These are phyloP conservation scores for Candida awuae DNA, from an alignment of 805 yeast species.

Conservation along the genomic window DNA sequence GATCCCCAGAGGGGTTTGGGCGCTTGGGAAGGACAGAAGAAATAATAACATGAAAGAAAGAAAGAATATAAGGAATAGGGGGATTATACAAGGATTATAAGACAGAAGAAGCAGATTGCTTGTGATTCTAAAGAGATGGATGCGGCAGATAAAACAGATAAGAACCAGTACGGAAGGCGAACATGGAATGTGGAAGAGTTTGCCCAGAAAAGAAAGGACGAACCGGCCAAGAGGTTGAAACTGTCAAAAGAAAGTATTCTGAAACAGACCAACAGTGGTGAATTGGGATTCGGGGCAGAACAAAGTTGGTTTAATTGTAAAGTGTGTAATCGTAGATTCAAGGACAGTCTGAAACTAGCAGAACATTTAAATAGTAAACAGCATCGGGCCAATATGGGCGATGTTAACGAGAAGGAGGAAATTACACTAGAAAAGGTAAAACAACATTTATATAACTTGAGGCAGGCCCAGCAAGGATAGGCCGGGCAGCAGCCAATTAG, in stretches of 20 bases:
- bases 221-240: constrained; percentile 13
- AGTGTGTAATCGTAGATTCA: constrained; percentile 67
- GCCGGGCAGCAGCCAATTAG: no score
- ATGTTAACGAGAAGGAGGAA: constrained; percentile 23
- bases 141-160: no score
- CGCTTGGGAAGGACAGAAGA: no score
- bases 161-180: constrained; percentile 43
- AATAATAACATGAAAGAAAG: no score
- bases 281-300: constrained; percentile 13
- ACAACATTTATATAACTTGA: constrained; percentile 12
- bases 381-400: constrained; percentile 42
- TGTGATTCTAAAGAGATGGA: no score
- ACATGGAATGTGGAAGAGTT: constrained; percentile 70
- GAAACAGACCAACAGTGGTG: neutral
- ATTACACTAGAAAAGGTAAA: constrained; percentile 45
- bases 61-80: no score
- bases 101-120: no score
- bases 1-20: no score
- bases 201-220: constrained; percentile 37
- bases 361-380: constrained; percentile 78
- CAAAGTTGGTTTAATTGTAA: constrained; percentile 84
- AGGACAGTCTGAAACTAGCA: constrained; percentile 72
- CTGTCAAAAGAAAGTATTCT: constrained; percentile 13
- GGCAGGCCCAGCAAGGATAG: no score
- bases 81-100: no score